Evolutionary conservation across 192 early-diverging fungal genomes (phyloP).

Genomic region (Coemansia sp.): DNA sequence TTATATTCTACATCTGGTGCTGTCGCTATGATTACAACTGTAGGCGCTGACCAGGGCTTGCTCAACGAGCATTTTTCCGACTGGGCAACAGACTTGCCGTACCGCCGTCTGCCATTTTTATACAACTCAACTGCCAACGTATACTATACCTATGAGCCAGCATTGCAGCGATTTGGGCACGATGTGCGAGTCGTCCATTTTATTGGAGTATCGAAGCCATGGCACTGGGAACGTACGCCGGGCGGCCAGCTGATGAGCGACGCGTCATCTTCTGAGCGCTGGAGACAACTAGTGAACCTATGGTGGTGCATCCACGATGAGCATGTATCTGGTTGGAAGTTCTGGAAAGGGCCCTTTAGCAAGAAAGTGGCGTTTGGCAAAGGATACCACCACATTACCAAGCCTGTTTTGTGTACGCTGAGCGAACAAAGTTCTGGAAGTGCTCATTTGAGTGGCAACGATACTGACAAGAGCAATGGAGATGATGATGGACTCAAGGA

Average conservation of each 20-base stretch:
- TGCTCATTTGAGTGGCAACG: not conserved
- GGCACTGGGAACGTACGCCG: conserved; percentile 71
- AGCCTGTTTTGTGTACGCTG: not conserved
- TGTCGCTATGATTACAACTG: conserved; percentile 5
- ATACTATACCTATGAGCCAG: conserved; percentile 70
- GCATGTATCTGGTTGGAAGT: conserved; percentile 53
- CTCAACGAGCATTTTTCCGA: conserved; percentile 83
- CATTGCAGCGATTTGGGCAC: conserved; percentile 70
- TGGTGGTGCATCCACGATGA: conserved; percentile 78
- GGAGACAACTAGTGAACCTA: conserved; percentile 57
- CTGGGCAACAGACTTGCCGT: conserved; percentile 64
- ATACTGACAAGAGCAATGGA: no score
- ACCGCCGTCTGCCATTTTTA: conserved; percentile 79
- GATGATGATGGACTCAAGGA: not conserved
- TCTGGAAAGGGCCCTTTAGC: conserved; percentile 43
- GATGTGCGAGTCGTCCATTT: conserved; percentile 85
- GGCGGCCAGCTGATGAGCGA: conserved; percentile 57
- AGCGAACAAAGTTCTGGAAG: not conserved
- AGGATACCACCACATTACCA: conserved; percentile 42
- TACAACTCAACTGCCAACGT: conserved; percentile 69
- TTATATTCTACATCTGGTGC: no score
- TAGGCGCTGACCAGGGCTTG: conserved; percentile 92
- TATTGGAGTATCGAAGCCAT: conserved; percentile 86
- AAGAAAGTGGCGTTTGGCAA: conserved; percentile 42
- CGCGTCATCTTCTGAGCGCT: conserved; percentile 44